Evolutionary conservation across 2,329 filamentous ascomycete genomes (phyloP), one percentile per base, ranked within the genome.

Genomic region (Parastagonospora avenae): DNA sequence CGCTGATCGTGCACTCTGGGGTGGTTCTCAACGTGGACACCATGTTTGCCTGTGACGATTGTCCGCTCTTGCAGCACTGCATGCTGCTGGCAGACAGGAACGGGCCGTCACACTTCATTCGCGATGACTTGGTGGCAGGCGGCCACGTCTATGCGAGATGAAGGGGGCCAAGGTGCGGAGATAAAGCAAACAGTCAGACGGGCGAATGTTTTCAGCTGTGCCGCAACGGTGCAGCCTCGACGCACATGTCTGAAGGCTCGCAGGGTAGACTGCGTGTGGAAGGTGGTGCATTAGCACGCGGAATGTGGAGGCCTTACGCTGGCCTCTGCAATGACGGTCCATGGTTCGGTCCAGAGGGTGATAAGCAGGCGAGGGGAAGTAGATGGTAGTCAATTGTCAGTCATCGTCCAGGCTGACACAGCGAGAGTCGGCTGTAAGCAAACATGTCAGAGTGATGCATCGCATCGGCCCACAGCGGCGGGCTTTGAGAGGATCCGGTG

Each of bases 141-240:
- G 57, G 65, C 66, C 66, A 70, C 65, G 65, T 68, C 60, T 57
- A 57, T 50, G 48, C 16, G 40, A 44, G 39, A 16, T 40, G 36
- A 47, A 51, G 42, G 49, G 51, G 46, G 46, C 46, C 42, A 38
- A 42, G n/a, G 36, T 48, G 45, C 44, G 54, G 41, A 55, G 48
- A 52, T 36, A 24, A 48, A 52, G 57, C 42, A 52, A 31, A 52
- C 42, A 41, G 56, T 60, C 53, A 60, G 57, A 53, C 57, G 55
- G 63, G 46, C 39, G 14, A 51, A 59, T 33, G 27, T 28, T 52
- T 33, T 35, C 38, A 42, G 12, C 58, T 50, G 54, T 53, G 61
- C 62, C 64, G 60, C 55, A 60, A 57, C 45, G 42, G 38, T 64
- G 60, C 58, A 60, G 54, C 41, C 35, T 29, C 39, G 27, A 28